phyloP scores from a whole-genome alignment of 192 early-diverging fungal genomes.

The Geranomyces variabilis region DNA sequence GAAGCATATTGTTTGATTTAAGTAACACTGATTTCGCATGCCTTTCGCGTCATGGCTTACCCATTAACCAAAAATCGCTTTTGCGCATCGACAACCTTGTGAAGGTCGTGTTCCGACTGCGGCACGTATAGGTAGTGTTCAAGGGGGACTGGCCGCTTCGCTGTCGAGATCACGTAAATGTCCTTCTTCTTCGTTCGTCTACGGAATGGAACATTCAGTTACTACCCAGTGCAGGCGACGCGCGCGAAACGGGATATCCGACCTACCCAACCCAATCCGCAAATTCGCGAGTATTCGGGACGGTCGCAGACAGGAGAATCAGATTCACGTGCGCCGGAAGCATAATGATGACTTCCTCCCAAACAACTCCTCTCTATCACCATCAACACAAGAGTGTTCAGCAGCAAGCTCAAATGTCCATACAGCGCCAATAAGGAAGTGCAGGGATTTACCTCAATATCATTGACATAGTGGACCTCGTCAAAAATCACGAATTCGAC shows the following conservation, averaged over 20 bases:
- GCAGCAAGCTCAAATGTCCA: not conserved
- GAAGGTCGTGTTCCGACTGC: conserved; percentile 67
- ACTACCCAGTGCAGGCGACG: too few relatives aligned
- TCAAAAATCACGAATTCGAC: conserved; percentile 99
- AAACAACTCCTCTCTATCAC: conserved; percentile 86
- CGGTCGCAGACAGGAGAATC: conserved; percentile 95
- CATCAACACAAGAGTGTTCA: not conserved
- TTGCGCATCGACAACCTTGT: conserved; percentile 86
- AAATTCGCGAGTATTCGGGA: conserved; percentile 98
- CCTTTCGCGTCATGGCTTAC: conserved; percentile 31
- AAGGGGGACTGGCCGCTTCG: conserved; percentile 89
- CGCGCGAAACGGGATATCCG: not conserved
- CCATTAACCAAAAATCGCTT: conserved; percentile 65
- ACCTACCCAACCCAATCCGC: conserved; percentile 96
- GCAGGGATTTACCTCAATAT: conserved; percentile 62
- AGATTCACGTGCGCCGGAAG: conserved; percentile 91
- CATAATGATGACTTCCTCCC: conserved; percentile 99
- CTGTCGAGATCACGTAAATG: conserved; percentile 96
- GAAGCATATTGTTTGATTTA: not conserved
- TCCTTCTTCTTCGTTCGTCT: conserved; percentile 95
- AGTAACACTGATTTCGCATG: not conserved
- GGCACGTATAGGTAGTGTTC: conserved; percentile 90
- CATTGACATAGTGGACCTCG: conserved; percentile 98
- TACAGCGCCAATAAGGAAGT: not conserved
- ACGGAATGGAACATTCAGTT: not conserved